Percentiles rank a stretch among this genome's conserved stretches.
Conservation (phyloP, 2,329 filamentous ascomycete genomes). For the Penicillium glabrum region DNA sequence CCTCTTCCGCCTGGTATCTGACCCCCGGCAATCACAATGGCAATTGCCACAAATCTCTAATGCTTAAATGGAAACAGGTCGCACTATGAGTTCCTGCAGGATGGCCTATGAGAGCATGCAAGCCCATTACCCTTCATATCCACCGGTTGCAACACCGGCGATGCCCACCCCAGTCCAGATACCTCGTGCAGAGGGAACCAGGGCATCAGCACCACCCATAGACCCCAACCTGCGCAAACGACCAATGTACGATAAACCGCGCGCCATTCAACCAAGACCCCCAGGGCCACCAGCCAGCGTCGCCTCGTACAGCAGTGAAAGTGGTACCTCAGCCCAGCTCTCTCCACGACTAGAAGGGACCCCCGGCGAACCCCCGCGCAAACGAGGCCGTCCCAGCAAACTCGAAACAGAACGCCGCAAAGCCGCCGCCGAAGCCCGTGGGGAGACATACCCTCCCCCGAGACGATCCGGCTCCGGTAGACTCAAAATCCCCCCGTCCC, state of each 20-base stretch:
- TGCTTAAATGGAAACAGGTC: conserved; percentile 26
- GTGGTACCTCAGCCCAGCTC: conserved; percentile 32
- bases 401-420: conserved; percentile 41
- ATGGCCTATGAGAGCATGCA: conserved; percentile 36
- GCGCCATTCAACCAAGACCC: conserved; percentile 43
- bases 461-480: conserved; percentile 27
- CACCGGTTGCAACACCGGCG: not conserved
- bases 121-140: conserved; percentile 12
- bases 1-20: conserved; percentile 44
- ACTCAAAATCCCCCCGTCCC: conserved; percentile 29
- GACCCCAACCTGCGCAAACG: conserved; percentile 34
- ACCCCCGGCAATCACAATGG: not conserved
- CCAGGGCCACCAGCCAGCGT: conserved; percentile 33
- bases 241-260: conserved; percentile 34
- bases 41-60: not conserved
- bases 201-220: conserved; percentile 19
- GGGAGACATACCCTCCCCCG: conserved; percentile 40
- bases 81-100: conserved; percentile 41
- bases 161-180: conserved; percentile 11
- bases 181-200: conserved; percentile 23
- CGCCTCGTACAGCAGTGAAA: conserved; percentile 35
- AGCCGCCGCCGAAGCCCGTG: conserved; percentile 38
- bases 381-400: conserved; percentile 46
- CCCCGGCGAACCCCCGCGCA: conserved; percentile 37
- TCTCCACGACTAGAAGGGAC: conserved; percentile 34